Conservation (phyloP, 2,329 filamentous ascomycete genomes). For the Apiospora marii region DNA sequence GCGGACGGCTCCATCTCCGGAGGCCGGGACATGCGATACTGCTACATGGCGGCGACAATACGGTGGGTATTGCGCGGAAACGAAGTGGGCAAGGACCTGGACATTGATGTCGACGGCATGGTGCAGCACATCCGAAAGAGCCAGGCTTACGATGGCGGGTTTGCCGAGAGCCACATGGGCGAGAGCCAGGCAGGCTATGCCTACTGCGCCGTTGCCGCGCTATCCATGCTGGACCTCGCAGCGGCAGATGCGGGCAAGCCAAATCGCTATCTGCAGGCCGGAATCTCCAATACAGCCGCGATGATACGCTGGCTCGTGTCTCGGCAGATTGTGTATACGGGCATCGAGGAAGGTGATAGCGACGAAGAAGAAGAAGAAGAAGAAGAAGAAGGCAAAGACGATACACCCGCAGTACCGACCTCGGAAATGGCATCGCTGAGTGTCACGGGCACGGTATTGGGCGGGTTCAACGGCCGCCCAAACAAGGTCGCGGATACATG, state of each 20-base stretch:
- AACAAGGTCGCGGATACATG: slow-evolving; percentile 96
- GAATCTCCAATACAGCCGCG: slow-evolving; percentile 48
- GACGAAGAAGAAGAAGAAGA: slow-evolving; percentile 53
- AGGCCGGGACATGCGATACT: slow-evolving; percentile 85
- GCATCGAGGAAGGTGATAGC: slow-evolving; percentile 51
- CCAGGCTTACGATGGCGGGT: slow-evolving; percentile 84
- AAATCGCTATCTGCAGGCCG: slow-evolving; percentile 46
- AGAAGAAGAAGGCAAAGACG: slow-evolving; percentile 48
- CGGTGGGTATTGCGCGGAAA: slow-evolving; percentile 81
- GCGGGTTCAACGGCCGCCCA: slow-evolving; percentile 85
- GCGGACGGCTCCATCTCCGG: slow-evolving; percentile 70
- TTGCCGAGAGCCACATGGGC: slow-evolving; percentile 78
- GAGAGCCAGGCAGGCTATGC: slow-evolving; percentile 93
- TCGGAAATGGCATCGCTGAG: slow-evolving; percentile 46
- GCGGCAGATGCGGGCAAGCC: slow-evolving; percentile 34
- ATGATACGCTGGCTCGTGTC: slow-evolving; percentile 65
- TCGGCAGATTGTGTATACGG: slow-evolving; percentile 69
- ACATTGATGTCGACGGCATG: slow-evolving; percentile 78
- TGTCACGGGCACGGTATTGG: slow-evolving; percentile 40
- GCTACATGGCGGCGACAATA: slow-evolving; percentile 82
- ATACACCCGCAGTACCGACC: slow-evolving; percentile 41
- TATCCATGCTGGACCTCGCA: slow-evolving; percentile 77
- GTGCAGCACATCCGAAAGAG: slow-evolving; percentile 74
- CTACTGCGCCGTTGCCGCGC: slow-evolving; percentile 83
- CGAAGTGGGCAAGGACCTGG: slow-evolving; percentile 64